These are phyloP conservation scores for Penicillium silybi DNA, from an alignment of 495 filamentous ascomycete species.

Conservation along the genomic window DNA sequence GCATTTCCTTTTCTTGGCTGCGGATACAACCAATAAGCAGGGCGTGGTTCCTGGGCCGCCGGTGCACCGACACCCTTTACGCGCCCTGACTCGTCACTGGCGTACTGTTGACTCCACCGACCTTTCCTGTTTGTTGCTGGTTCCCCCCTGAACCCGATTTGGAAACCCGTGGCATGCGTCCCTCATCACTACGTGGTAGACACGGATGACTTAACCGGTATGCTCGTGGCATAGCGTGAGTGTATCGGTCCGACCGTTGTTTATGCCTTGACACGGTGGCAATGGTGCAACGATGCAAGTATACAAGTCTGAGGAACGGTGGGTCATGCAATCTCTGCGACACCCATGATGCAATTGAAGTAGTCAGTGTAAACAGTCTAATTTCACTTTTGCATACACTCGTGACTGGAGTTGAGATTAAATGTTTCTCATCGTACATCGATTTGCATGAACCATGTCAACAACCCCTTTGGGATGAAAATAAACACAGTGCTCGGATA, in stretches of 20 bases:
- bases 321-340: not conserved
- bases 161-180: not conserved
- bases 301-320: not conserved
- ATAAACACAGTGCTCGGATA: not conserved
- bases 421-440: not conserved
- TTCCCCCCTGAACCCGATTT: constrained; percentile 1
- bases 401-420: not conserved
- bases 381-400: not conserved
- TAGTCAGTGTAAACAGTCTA: not conserved
- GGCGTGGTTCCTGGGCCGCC: not conserved
- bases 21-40: not conserved
- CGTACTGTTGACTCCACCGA: not conserved
- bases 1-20: not conserved
- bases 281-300: too few relatives aligned
- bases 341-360: not conserved
- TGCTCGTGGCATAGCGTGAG: not conserved
- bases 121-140: constrained; percentile 6
- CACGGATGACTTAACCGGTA: not conserved
- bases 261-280: not conserved
- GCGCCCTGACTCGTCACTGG: constrained; percentile 3
- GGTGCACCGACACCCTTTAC: not conserved
- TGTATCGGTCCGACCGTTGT: not conserved
- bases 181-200: not conserved
- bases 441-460: not conserved
- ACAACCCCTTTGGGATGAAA: not conserved